Evolutionary conservation across 306 rosid genomes (phyloP).

Genomic region (Sicyos baderoa): DNA sequence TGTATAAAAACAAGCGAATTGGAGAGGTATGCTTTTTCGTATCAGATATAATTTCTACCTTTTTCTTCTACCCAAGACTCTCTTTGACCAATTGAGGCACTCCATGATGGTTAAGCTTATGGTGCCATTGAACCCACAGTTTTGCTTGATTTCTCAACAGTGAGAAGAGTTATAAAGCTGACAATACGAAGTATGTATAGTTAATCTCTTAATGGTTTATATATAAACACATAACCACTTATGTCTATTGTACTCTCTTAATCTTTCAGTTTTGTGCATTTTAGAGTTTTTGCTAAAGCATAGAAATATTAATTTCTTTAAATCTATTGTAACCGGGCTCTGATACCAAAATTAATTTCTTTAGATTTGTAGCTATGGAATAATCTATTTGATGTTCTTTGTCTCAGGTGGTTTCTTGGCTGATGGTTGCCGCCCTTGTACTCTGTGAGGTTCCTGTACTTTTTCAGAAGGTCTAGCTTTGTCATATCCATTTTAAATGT

Average conservation of each 20-base stretch:
- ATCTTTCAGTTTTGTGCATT: neutral
- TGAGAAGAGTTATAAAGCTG: constrained; percentile 35
- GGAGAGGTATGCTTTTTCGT: constrained; percentile 43
- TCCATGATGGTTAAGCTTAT: too few relatives aligned
- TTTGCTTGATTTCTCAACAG: constrained; percentile 52
- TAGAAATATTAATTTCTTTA: neutral
- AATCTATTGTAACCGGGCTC: too few relatives aligned
- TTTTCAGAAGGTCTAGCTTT: constrained; percentile 53
- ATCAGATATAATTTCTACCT: too few relatives aligned
- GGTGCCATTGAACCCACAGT: constrained; percentile 31
- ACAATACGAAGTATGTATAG: constrained; percentile 44
- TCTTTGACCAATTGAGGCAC: too few relatives aligned
- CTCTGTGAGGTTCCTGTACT: constrained; percentile 70
- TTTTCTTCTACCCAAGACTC: too few relatives aligned
- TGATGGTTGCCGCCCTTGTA: constrained; percentile 68
- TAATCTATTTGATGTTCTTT: constrained; percentile 37
- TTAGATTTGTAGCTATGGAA: neutral
- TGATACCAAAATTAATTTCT: too few relatives aligned
- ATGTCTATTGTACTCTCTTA: neutral
- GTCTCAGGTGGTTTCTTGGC: constrained; percentile 52
- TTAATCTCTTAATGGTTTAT: constrained; percentile 8
- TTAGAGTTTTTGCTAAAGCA: constrained; percentile 1
- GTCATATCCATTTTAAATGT: neutral
- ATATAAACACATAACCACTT: neutral
- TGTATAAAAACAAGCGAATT: constrained; percentile 48